phyloP scores from a whole-genome alignment of 331 rosid species.

The Cucumis variabilis region DNA sequence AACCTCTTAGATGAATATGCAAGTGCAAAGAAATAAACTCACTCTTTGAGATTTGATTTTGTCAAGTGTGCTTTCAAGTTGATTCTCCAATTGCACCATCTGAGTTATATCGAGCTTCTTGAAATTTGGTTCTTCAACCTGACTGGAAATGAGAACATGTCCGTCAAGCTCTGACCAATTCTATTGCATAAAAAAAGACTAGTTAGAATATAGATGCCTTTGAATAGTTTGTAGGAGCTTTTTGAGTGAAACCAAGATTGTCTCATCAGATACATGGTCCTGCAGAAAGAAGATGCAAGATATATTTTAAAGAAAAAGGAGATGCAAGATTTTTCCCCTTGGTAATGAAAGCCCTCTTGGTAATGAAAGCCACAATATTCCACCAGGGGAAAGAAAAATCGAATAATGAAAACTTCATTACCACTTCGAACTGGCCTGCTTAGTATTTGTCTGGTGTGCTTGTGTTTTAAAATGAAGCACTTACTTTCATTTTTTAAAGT shows the following conservation, averaged over 20 bases:
- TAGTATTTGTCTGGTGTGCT: background rate
- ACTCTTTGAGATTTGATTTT: conserved; percentile 25
- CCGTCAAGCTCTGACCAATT: background rate
- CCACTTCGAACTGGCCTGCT: background rate
- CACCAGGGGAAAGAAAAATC: background rate
- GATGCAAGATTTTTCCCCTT: background rate
- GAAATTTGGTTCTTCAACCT: conserved; percentile 28
- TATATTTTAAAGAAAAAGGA: background rate
- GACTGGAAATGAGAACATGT: conserved; percentile 23
- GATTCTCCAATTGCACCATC: conserved; percentile 22
- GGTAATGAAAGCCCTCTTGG: background rate
- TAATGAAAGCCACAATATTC: background rate
- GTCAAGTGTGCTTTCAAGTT: conserved; percentile 28
- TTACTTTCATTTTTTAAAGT: background rate
- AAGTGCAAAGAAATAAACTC: background rate
- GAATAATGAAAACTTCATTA: background rate
- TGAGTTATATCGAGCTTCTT: conserved; percentile 17
- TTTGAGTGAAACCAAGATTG: background rate
- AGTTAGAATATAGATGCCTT: conserved; percentile 17
- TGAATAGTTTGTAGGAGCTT: conserved; percentile 28
- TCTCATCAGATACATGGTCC: conserved; percentile 26
- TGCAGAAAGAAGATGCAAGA: background rate
- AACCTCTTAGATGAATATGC: background rate
- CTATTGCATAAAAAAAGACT: background rate
- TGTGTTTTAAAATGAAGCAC: background rate